Conservation (phyloP, 768 basidiomycete species). For the Amanita polypyramis region DNA sequence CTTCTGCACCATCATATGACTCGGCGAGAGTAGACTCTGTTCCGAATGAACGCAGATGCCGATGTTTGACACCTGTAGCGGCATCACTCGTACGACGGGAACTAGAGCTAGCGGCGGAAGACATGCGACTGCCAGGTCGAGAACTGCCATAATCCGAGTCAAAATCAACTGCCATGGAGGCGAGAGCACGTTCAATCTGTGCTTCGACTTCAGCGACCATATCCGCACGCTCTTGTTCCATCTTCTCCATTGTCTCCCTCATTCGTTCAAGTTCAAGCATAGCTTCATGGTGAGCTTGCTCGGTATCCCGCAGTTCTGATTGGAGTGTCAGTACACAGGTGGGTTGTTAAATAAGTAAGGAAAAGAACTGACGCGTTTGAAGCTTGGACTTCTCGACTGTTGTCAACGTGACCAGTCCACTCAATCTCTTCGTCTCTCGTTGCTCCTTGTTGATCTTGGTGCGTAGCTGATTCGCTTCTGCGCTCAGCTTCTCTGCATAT, state of each 20-base stretch:
- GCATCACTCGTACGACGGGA: constrained; percentile 52
- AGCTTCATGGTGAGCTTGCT: constrained; percentile 71
- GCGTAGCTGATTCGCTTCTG: constrained; percentile 77
- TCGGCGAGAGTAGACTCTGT: constrained; percentile 80
- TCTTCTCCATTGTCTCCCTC: constrained; percentile 75
- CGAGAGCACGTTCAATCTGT: constrained; percentile 80
- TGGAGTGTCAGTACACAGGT: constrained; percentile 5
- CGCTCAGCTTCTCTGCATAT: constrained; percentile 84
- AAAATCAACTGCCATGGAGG: constrained; percentile 74
- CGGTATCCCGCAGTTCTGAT: constrained; percentile 73
- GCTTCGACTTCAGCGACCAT: constrained; percentile 93
- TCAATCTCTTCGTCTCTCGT: constrained; percentile 76
- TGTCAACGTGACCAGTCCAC: constrained; percentile 67
- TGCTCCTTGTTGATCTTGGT: constrained; percentile 88
- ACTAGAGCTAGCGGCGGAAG: constrained; percentile 29
- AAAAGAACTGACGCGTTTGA: constrained; percentile 53
- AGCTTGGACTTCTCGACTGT: constrained; percentile 71
- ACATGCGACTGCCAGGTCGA: constrained; percentile 57
- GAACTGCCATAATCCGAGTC: constrained; percentile 69
- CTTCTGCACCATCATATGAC: constrained; percentile 38
- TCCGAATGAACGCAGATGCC: constrained; percentile 56
- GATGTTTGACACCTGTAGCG: constrained; percentile 28
- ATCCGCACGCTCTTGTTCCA: constrained; percentile 79
- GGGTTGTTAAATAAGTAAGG: neutral
- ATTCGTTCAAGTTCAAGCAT: constrained; percentile 73